phyloP scores from a whole-genome alignment of 768 basidiomycete species.

The Podaxis sp. region DNA sequence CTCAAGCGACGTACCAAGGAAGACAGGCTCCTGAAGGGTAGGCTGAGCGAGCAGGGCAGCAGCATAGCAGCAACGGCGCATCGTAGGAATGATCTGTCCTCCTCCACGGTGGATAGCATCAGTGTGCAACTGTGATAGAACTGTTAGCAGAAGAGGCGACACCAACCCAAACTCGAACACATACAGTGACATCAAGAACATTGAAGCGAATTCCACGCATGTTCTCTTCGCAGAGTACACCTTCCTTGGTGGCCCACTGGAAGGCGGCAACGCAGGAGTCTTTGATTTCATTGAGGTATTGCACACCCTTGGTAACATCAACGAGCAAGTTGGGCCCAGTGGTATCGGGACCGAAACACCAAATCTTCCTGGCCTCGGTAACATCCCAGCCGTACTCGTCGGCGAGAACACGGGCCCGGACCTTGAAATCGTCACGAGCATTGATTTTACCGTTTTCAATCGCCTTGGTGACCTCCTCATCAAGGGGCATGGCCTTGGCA shows the following conservation, averaged over 20 bases:
- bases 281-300: conserved; percentile 99
- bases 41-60: conserved; percentile 91
- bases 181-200: conserved; percentile 90
- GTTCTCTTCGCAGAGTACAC: conserved; percentile 94
- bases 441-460: conserved; percentile 86
- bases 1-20: conserved; percentile 61
- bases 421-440: conserved; percentile 96
- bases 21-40: conserved; percentile 93
- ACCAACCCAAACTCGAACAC: conserved; percentile 23
- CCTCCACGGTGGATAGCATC: conserved; percentile 99
- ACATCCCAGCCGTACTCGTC: conserved; percentile 99
- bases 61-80: conserved; percentile 94
- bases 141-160: conserved; percentile 6
- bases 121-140: conserved; percentile 72
- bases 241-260: conserved; percentile 99
- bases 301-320: conserved; percentile 98
- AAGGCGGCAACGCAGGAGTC: conserved; percentile 98
- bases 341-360: conserved; percentile 99
- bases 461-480: conserved; percentile 90
- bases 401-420: conserved; percentile 91
- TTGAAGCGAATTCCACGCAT: conserved; percentile 99
- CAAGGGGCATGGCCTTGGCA: conserved; percentile 88
- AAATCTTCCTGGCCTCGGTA: conserved; percentile 98
- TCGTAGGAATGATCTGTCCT: conserved; percentile 97
- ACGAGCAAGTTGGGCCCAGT: conserved; percentile 96